These are phyloP conservation scores for Stromatinia cepivora DNA, from an alignment of 2,329 filamentous ascomycete genomes.

Conservation along the genomic window DNA sequence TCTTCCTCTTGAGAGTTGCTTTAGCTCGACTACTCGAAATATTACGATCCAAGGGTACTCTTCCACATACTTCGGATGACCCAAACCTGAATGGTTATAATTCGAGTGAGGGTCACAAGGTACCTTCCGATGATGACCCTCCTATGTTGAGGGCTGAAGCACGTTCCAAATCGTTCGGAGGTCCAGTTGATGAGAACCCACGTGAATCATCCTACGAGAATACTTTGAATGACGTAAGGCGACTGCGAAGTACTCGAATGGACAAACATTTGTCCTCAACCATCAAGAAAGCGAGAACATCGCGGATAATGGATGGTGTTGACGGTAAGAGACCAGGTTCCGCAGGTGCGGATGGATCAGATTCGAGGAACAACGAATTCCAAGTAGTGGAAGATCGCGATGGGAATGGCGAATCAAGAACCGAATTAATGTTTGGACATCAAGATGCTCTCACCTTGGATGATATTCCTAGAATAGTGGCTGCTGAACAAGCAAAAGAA, in stretches of 20 bases:
- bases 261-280: constrained; percentile 94
- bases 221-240: constrained; percentile 91
- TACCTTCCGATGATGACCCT: constrained; percentile 51
- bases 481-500: constrained; percentile 91
- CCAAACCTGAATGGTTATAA: constrained; percentile 67
- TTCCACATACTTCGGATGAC: constrained; percentile 75
- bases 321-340: constrained; percentile 72
- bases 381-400: constrained; percentile 81
- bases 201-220: constrained; percentile 84
- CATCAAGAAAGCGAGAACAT: constrained; percentile 85
- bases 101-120: constrained; percentile 61
- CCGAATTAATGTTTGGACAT: constrained; percentile 83
- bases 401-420: constrained; percentile 64
- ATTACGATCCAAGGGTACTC: constrained; percentile 75
- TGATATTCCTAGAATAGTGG: constrained; percentile 94
- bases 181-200: constrained; percentile 58
- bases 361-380: constrained; percentile 58
- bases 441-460: constrained; percentile 92
- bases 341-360: constrained; percentile 60
- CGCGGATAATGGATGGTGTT: constrained; percentile 87
- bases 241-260: constrained; percentile 86
- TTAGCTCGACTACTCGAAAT: constrained; percentile 87
- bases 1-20: constrained; percentile 88
- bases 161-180: constrained; percentile 73
- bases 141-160: constrained; percentile 62